A percentile compares a stretch with the other conserved stretches of the same genome.
Conservation (phyloP, 495 filamentous ascomycete species). For the Sphaerosporella brunnea region DNA sequence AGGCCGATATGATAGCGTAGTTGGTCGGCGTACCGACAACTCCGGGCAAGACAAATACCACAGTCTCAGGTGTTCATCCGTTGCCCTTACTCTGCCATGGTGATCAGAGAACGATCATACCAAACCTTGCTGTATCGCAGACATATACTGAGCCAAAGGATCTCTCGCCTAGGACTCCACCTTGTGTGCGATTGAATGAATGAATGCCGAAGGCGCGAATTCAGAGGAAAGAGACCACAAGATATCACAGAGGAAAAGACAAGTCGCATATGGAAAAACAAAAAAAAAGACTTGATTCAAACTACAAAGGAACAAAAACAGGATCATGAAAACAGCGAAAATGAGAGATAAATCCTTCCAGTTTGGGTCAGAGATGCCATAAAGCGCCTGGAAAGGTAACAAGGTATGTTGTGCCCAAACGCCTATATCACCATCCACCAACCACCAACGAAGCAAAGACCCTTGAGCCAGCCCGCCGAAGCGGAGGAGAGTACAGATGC, state of each 20-base stretch:
- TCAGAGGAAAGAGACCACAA: neutral
- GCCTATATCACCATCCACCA: constrained; percentile 71
- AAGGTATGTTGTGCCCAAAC: constrained; percentile 98
- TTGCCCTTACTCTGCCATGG: neutral
- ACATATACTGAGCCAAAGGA: constrained; percentile 28
- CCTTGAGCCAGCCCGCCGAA: constrained; percentile 62
- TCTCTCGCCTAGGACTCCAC: constrained; percentile 27
- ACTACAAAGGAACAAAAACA: constrained; percentile 22
- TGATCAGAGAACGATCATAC: neutral
- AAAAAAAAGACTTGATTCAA: constrained; percentile 2
- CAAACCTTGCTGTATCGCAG: constrained; percentile 19
- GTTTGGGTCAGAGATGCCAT: constrained; percentile 85
- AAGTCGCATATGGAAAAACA: neutral
- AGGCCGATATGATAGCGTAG: neutral
- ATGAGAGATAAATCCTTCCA: constrained; percentile 30
- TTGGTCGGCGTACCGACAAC: neutral
- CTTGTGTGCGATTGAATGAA: too few species aligned
- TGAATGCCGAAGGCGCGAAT: too few species aligned
- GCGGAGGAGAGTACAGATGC: constrained; percentile 48
- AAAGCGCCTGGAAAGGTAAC: constrained; percentile 90
- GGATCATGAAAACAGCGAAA: neutral
- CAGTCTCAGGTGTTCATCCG: neutral
- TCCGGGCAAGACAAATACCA: neutral
- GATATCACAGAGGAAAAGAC: constrained; percentile 3
- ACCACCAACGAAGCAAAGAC: constrained; percentile 47